A percentile compares a stretch with the other conserved stretches of the same genome.
Evolutionary conservation across 768 basidiomycete species (phyloP).

Genomic region (Suillus tomentosus): DNA sequence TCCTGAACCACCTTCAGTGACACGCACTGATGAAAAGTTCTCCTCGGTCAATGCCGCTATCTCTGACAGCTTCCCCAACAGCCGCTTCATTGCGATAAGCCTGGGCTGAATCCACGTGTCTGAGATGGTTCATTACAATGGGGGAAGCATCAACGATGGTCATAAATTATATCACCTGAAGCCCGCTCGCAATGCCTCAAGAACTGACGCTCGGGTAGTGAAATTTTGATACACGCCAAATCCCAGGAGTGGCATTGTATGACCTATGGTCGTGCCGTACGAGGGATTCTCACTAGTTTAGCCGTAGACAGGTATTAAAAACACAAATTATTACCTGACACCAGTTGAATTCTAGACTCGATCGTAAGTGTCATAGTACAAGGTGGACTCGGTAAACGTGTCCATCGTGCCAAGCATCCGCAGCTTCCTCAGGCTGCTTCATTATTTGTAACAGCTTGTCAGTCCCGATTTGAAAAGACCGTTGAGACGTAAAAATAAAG

Average conservation of each 20-base stretch:
- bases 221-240: conserved; percentile 75
- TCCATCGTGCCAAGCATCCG: background rate
- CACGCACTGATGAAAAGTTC: conserved; percentile 71
- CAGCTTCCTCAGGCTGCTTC: background rate
- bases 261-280: conserved; percentile 36
- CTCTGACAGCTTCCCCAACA: conserved; percentile 60
- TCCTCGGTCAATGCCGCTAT: conserved; percentile 55
- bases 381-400: background rate
- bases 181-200: conserved; percentile 66
- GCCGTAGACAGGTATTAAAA: conserved; percentile 3
- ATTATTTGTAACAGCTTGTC: conserved; percentile 1
- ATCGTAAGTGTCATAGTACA: conserved; percentile 30
- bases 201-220: conserved; percentile 51
- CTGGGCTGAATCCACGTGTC: conserved; percentile 77
- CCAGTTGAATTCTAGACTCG: conserved; percentile 33
- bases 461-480: conserved; percentile 1
- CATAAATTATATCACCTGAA: conserved; percentile 46
- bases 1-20: conserved; percentile 12
- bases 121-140: conserved; percentile 24
- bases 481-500: background rate
- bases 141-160: background rate
- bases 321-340: conserved; percentile 35
- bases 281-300: conserved; percentile 9
- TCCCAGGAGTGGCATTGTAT: conserved; percentile 64
- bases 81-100: conserved; percentile 64